Percentiles rank a stretch among this genome's conserved stretches.
Conservation (phyloP, 805 yeast genomes). For the Metschnikowia hibisci region DNA sequence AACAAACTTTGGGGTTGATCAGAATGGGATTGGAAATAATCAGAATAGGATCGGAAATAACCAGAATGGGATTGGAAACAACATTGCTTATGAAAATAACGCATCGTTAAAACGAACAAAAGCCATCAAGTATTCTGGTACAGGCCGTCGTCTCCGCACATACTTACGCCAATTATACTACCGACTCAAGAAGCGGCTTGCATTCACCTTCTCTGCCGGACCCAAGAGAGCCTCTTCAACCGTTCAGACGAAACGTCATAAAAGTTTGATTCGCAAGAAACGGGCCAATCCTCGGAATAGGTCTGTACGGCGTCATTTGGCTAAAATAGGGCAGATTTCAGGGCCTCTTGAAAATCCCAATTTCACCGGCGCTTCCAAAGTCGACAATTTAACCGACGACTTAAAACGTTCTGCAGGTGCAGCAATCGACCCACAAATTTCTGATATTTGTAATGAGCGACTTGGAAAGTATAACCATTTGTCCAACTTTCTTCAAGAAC, state of each 20-base stretch:
- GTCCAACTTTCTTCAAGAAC: constrained; percentile 25
- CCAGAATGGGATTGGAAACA: no score
- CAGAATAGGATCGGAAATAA: no score
- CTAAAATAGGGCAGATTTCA: constrained; percentile 17
- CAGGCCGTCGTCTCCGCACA: background rate
- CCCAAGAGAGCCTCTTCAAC: constrained; percentile 12
- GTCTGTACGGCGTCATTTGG: constrained; percentile 1
- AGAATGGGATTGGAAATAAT: no score
- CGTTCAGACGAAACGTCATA: constrained; percentile 1
- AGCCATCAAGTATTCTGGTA: constrained; percentile 1
- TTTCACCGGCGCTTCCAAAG: constrained; percentile 26
- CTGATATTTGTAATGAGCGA: constrained; percentile 4
- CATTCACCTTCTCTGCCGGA: constrained; percentile 10
- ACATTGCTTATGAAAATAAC: background rate
- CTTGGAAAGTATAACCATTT: constrained; percentile 20
- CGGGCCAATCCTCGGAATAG: background rate
- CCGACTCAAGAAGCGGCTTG: constrained; percentile 21
- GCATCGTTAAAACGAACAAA: background rate
- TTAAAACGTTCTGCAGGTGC: constrained; percentile 16
- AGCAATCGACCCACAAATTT: background rate
- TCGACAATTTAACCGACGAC: constrained; percentile 13
- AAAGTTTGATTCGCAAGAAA: constrained; percentile 1
- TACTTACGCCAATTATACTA: background rate
- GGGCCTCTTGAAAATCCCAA: constrained; percentile 33
- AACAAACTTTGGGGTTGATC: no score